Evolutionary conservation across 495 filamentous ascomycete genomes (phyloP).

Genomic region (Penicillium canescens): DNA sequence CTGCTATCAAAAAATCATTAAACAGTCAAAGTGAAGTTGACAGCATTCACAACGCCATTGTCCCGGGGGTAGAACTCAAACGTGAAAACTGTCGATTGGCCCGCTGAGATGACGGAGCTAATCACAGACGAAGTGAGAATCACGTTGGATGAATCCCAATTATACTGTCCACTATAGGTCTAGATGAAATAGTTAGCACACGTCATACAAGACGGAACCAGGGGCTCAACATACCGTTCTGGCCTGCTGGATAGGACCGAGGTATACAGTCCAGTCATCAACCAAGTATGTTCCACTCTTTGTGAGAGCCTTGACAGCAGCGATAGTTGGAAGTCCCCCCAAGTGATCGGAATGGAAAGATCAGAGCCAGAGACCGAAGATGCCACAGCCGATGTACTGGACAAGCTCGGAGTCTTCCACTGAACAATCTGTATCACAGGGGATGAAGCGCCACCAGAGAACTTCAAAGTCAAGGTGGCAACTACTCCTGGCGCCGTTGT

Average conservation of each 20-base stretch:
- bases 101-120: constrained; percentile 46
- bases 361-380: constrained; percentile 41
- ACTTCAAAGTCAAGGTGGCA: constrained; percentile 52
- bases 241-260: constrained; percentile 56
- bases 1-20: constrained; percentile 1
- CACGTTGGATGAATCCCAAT: constrained; percentile 45
- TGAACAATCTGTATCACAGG: constrained; percentile 49
- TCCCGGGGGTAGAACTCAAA: constrained; percentile 55
- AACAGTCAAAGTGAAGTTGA: constrained; percentile 50
- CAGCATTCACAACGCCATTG: constrained; percentile 34
- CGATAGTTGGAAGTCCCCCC: constrained; percentile 48
- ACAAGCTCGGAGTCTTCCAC: constrained; percentile 48
- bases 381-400: constrained; percentile 38
- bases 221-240: constrained; percentile 33
- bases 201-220: neutral
- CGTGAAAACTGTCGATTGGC: constrained; percentile 46
- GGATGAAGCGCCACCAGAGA: constrained; percentile 46
- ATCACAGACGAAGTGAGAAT: constrained; percentile 44
- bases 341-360: constrained; percentile 52
- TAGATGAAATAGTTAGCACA: constrained; percentile 1
- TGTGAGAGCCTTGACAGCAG: constrained; percentile 55
- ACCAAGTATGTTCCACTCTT: constrained; percentile 49
- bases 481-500: constrained; percentile 41
- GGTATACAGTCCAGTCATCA: constrained; percentile 58
- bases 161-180: constrained; percentile 53